Percentiles rank a stretch among this genome's conserved stretches.
phyloP scores from a whole-genome alignment of 331 rosid species.

The Acacia pycnantha region DNA sequence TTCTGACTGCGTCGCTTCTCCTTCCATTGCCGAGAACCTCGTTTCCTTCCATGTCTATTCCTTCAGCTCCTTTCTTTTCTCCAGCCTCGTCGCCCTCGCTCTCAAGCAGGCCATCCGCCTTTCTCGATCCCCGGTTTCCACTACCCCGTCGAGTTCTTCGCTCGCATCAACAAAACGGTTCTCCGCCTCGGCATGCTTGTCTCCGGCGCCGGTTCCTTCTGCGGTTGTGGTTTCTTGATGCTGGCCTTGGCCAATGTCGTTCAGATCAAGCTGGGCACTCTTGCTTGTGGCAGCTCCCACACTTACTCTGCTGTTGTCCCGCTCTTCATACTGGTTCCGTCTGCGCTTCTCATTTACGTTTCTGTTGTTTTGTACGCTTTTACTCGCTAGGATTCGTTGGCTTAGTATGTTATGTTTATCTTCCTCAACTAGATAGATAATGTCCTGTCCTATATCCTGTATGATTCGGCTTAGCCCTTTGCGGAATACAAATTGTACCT shows the following conservation, averaged over 20 bases:
- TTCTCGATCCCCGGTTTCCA: conserved; percentile 45
- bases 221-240: conserved; percentile 69
- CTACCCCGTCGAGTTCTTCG: conserved; percentile 46
- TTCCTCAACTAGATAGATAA: background rate
- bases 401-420: background rate
- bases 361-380: conserved; percentile 65
- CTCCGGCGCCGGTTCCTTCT: conserved; percentile 70
- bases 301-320: conserved; percentile 67
- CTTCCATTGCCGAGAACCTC: conserved; percentile 67
- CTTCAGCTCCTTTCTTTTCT: conserved; percentile 97
- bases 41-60: conserved; percentile 91
- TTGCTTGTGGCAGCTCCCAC: conserved; percentile 62
- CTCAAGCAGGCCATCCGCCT: conserved; percentile 85
- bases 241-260: conserved; percentile 69
- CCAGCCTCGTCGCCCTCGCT: conserved; percentile 86
- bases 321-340: conserved; percentile 63
- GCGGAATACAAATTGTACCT: background rate
- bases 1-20: conserved; percentile 43
- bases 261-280: conserved; percentile 88
- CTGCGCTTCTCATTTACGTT: conserved; percentile 54
- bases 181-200: conserved; percentile 76
- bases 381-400: conserved; percentile 32
- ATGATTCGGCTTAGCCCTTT: background rate
- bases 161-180: conserved; percentile 49
- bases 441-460: background rate